Conservation (phyloP, 2,329 filamentous ascomycete genomes). For the Hypomyces perniciosus region DNA sequence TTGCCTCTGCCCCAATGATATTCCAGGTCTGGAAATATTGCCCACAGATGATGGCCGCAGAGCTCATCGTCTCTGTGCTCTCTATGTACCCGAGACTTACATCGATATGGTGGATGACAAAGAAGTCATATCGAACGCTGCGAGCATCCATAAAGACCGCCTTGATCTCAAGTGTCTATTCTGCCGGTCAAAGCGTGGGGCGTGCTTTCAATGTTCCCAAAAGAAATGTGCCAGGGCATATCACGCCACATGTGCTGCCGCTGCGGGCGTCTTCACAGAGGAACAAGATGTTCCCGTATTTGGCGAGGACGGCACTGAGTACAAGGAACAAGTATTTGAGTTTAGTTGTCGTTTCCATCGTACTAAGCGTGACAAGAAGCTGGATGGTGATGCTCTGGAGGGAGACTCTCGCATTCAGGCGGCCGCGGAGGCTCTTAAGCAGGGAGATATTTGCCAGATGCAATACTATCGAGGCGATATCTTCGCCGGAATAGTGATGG, state of each 20-base stretch:
- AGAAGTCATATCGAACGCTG: slow-evolving; percentile 71
- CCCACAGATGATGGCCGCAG: slow-evolving; percentile 81
- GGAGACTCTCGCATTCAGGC: slow-evolving; percentile 61
- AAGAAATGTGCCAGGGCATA: slow-evolving; percentile 92
- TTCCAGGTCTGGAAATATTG: slow-evolving; percentile 74
- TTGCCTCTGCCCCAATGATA: slow-evolving; percentile 86
- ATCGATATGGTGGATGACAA: slow-evolving; percentile 65
- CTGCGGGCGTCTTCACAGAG: slow-evolving; percentile 88
- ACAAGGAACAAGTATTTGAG: slow-evolving; percentile 85
- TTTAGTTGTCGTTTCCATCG: slow-evolving; percentile 94
- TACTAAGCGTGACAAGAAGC: slow-evolving; percentile 73
- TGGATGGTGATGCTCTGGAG: slow-evolving; percentile 64
- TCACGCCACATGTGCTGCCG: slow-evolving; percentile 88
- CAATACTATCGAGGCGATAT: slow-evolving; percentile 82
- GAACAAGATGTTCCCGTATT: slow-evolving; percentile 79
- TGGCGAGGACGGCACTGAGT: slow-evolving; percentile 84
- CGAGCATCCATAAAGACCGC: slow-evolving; percentile 78
- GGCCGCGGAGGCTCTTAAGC: slow-evolving; percentile 61
- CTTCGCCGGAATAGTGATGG: slow-evolving; percentile 80
- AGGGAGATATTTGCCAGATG: slow-evolving; percentile 76
- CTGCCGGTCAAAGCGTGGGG: slow-evolving; percentile 90
- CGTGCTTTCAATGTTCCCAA: slow-evolving; percentile 92
- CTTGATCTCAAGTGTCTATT: slow-evolving; percentile 90
- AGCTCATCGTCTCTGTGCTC: slow-evolving; percentile 81
- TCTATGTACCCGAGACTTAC: slow-evolving; percentile 88